Evolutionary conservation across 1,284 basidiomycete genomes (phyloP).

Genomic region (Ustilago hordei): DNA sequence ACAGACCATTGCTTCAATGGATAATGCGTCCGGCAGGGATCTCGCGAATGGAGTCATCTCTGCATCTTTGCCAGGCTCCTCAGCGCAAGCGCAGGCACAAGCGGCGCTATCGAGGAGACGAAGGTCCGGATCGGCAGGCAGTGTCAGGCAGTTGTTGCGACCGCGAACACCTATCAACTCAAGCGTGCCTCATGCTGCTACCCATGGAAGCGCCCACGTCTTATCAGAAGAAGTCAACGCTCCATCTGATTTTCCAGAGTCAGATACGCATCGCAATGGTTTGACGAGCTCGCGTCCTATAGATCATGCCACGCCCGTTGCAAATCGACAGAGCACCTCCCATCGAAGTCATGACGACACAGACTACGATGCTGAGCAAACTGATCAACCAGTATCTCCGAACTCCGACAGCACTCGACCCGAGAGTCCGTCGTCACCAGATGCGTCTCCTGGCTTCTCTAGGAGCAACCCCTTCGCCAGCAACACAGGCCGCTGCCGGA

Average conservation of each 20-base stretch:
- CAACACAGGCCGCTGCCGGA: not conserved
- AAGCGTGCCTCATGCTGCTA: not conserved
- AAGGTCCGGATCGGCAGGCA: slow-evolving; percentile 33
- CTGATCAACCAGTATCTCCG: slow-evolving; percentile 19
- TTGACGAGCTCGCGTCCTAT: not conserved
- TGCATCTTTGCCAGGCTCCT: slow-evolving; percentile 13
- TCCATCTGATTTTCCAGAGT: not conserved
- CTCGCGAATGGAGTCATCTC: not conserved
- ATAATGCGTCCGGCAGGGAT: slow-evolving; percentile 6
- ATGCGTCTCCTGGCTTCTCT: not conserved
- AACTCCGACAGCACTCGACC: slow-evolving; percentile 32
- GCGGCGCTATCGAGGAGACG: slow-evolving; percentile 19
- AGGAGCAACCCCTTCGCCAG: not conserved
- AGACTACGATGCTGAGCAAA: slow-evolving; percentile 5
- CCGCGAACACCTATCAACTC: slow-evolving; percentile 31
- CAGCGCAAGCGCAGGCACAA: slow-evolving; percentile 29
- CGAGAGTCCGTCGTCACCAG: slow-evolving; percentile 14
- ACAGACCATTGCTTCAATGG: slow-evolving; percentile 17
- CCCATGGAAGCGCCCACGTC: not conserved
- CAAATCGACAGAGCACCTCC: not conserved
- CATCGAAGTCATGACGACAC: not conserved
- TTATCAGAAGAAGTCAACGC: not conserved
- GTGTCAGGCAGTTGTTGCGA: slow-evolving; percentile 32
- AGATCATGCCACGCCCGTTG: not conserved
- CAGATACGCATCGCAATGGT: not conserved